Base-by-base conservation (phyloP, 2,329 filamentous ascomycete genomes). In the Cordyceps cicadae region DNA sequence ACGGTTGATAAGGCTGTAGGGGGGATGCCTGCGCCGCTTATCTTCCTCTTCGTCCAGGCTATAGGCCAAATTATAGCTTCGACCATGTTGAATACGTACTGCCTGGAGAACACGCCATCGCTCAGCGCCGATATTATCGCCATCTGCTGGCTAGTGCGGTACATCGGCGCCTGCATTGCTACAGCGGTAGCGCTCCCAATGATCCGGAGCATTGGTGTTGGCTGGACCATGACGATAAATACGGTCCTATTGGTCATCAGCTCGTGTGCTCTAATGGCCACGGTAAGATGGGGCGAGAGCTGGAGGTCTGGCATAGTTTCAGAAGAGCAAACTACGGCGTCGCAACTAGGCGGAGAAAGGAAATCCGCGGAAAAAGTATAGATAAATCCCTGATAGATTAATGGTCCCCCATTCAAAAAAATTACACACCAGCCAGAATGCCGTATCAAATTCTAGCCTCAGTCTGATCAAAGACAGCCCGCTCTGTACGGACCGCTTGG, bases 61-160 rank as follows among this genome's bases (percentile, higher is more conserved):
- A 79, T 91, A 0, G 87, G 84, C 0, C 87, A 92, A 71, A 75
- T 92, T 6, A 89, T 90, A 68, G 89, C 87, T 66, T 92, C 91
- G 67, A 88, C 88, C 0, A 84, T 82, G 53, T 71, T 92, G 63
- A 92, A 92, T 70, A 89, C 88, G 0, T 92, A 94, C 73, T 92
- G 89, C 70, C 74, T 94, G 46, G 89, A 94, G 70, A 89, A 93
- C 14, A 90, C 92, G 86, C 87, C 70, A 0, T 79, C 79, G 1
- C 77, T 82, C 34, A 84, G 84, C 49, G 83, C 87, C 3, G 89
- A 94, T 68, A 88, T 93, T 3, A 84, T 90, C 49, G 88, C 89
- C 0, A 88, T 88, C 0, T 94, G 93, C 71, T 94, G 92, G 71
- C 85, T 91, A 67, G 78, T 89, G 55, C 79, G 90, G 6, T 94